Evolutionary conservation across 1,139 yeast species (phyloP), one percentile per base, ranked within the genome.

Genomic region (Casaregolazyma lundiana): DNA sequence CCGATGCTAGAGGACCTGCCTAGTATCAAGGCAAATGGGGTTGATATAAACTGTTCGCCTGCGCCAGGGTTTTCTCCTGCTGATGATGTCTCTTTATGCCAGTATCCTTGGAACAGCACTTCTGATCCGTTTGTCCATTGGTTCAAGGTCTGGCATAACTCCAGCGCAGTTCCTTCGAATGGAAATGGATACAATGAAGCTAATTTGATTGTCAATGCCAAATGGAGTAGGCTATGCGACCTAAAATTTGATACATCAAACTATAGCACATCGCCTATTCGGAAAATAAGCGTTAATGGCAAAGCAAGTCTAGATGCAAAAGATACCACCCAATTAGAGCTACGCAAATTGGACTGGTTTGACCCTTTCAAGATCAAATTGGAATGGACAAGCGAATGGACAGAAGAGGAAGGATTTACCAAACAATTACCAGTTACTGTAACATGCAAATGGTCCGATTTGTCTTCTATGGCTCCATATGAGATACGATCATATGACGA

Each of bases 391-490:
- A 95, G 95, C 3, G 75, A 75, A 48, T 71, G 82, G 50, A 71
- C 77, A 51, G 78, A 76, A 35, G 71, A 69, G 43, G 71, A 67
- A 19, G 66, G 71, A 63, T 46, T 38, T 20, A 54, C 55, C 41
- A 53, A 58, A 26, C 43, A 54, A 7, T 54, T 87, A 48, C 83
- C 82, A 1, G 70, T 86, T 1, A 65, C 68, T 7, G 72, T 86
- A 3, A 70, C 75, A 21, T 87, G 96, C 60, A 77, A 68, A 57
- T 86, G 94, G 94, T 82, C 84, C 8, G 94, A 86, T 75, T 77
- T 58, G 80, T 76, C 37, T 68, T 69, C 3, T 68, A 42, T 46
- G 35, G 45, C 45, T n/a, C 56, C 55, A 24, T 64, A 77, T 38
- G 74, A 73, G 49, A 66, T 86, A 2, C 90, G 94, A 0, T 89